Conservation (phyloP, 1,284 basidiomycete species). For the Puccinia polysora region DNA sequence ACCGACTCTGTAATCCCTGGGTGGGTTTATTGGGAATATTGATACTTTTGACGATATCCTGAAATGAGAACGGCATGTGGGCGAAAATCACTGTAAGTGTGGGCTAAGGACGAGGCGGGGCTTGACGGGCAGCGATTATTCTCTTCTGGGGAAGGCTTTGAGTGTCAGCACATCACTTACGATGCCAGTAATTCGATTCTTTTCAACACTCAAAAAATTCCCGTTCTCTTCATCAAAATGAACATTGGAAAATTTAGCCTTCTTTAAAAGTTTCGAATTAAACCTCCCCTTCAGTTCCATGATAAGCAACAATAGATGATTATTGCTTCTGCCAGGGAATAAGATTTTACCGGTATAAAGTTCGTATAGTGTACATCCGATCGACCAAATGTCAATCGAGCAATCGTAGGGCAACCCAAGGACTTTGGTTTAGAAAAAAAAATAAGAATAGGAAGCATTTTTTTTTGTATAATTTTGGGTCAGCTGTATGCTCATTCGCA, state of each 20-base stretch:
- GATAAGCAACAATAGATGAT: constrained; percentile 76
- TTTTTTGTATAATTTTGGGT: background rate
- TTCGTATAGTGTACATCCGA: constrained; percentile 96
- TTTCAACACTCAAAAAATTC: constrained; percentile 69
- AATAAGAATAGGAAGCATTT: no score
- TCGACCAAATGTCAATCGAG: constrained; percentile 91
- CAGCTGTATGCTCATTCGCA: no score
- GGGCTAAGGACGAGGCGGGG: no score
- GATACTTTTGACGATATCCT: constrained; percentile 76
- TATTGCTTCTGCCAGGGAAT: constrained; percentile 92
- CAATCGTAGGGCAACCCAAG: constrained; percentile 91
- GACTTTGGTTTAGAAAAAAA: constrained; percentile 62
- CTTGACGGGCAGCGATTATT: no score
- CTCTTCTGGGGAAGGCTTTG: no score
- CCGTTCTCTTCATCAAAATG: constrained; percentile 86
- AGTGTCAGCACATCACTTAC: no score
- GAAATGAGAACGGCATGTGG: constrained; percentile 3
- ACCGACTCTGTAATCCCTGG: constrained; percentile 70
- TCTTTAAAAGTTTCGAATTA: constrained; percentile 89
- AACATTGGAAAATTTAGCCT: constrained; percentile 79
- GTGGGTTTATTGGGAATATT: constrained; percentile 72
- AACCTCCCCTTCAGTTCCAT: constrained; percentile 95
- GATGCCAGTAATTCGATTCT: constrained; percentile 72
- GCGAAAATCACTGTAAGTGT: no score
- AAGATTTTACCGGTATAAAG: constrained; percentile 97